These are phyloP conservation scores for Avena sativa DNA, from an alignment of 176 grass and related monocot genomes.

Conservation along the genomic window DNA sequence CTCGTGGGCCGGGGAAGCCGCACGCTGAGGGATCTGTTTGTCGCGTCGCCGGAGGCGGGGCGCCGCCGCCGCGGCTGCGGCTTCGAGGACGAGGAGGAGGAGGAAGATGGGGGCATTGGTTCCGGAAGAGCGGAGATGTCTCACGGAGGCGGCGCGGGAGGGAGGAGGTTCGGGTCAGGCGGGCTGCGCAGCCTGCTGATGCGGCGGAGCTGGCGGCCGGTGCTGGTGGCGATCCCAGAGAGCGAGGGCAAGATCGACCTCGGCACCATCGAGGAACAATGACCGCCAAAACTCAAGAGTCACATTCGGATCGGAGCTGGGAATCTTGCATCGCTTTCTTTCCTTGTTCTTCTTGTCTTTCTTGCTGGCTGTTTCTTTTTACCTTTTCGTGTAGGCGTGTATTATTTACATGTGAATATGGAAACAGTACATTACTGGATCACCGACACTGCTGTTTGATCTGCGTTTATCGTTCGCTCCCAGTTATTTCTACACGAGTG, in stretches of 20 bases:
- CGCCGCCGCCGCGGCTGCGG: conserved; percentile 16
- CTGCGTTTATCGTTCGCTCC: no score
- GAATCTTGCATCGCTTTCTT: no score
- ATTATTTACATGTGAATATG: no score
- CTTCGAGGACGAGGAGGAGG: neutral
- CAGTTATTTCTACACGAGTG: no score
- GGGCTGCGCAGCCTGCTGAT: conserved; percentile 56
- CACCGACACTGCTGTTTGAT: no score
- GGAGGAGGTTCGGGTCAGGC: conserved; percentile 40
- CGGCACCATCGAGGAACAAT: conserved; percentile 44
- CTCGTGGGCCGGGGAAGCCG: conserved; percentile 35
- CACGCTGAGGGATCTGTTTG: conserved; percentile 80
- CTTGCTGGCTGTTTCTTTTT: no score
- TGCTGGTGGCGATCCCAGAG: conserved; percentile 58
- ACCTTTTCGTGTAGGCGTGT: no score
- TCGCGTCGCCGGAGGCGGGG: conserved; percentile 58
- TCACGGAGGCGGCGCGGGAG: neutral
- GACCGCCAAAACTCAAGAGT: neutral
- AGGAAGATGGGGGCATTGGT: neutral
- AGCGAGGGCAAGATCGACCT: conserved; percentile 43
- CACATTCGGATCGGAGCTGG: neutral
- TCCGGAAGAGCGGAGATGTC: neutral
- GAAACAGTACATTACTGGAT: no score
- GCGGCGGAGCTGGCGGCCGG: conserved; percentile 65
- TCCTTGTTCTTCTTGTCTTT: no score